Conservation (phyloP, 129 eudicot species). For the Centella asiatica region DNA sequence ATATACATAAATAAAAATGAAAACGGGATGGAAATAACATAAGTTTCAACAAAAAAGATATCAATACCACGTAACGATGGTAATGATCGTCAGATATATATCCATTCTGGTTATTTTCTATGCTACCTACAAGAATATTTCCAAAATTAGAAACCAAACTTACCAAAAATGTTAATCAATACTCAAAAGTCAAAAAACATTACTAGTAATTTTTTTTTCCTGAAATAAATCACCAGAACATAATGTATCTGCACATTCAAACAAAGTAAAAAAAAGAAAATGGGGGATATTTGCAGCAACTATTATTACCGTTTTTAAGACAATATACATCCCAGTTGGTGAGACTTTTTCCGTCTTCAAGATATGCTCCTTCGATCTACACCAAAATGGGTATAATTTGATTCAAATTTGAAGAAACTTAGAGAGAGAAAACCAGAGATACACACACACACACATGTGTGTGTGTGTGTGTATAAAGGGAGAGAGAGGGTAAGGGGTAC, state of each 20-base stretch:
- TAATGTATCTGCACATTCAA: slow-evolving; percentile 10
- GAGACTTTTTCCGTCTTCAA: slow-evolving; percentile 73
- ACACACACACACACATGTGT: too few species aligned
- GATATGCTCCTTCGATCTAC: slow-evolving; percentile 82
- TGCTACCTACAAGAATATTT: slow-evolving; percentile 28
- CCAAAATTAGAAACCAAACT: too few species aligned
- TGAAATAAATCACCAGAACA: too few species aligned
- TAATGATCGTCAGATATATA: slow-evolving; percentile 75
- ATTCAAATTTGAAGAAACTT: too few species aligned
- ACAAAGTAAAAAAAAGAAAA: background rate
- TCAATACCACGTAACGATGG: slow-evolving; percentile 61
- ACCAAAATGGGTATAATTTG: too few species aligned
- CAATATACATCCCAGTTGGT: slow-evolving; percentile 71
- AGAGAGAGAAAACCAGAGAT: too few species aligned
- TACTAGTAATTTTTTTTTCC: too few species aligned
- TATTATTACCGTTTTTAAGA: slow-evolving; percentile 32
- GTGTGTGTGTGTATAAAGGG: too few species aligned
- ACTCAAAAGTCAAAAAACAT: too few species aligned
- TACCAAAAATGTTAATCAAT: too few species aligned
- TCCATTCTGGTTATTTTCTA: slow-evolving; percentile 40
- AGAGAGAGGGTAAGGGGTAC: too few species aligned
- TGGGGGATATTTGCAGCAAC: background rate
- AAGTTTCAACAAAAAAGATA: background rate
- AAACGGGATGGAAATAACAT: background rate
- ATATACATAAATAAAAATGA: too few species aligned